These are phyloP conservation scores for Leccinellum rugosiceps DNA, from an alignment of 768 basidiomycete genomes.

Conservation along the genomic window DNA sequence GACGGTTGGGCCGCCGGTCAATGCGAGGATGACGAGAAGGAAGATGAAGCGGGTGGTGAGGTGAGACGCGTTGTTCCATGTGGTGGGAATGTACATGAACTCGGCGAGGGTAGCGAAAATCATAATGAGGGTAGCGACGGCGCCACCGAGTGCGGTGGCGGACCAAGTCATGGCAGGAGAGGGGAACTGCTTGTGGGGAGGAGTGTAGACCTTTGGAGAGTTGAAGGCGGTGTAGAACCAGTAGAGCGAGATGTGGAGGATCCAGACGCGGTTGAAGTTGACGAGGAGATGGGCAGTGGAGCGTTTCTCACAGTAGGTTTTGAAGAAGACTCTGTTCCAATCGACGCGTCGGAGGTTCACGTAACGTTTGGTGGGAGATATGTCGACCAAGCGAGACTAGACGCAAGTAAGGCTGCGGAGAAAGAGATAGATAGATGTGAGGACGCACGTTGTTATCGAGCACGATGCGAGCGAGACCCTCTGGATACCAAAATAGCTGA, in stretches of 20 bases:
- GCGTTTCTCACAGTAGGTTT: slow-evolving; percentile 97
- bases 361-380: slow-evolving; percentile 89
- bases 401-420: slow-evolving; percentile 7
- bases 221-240: slow-evolving; percentile 99
- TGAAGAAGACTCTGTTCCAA: slow-evolving; percentile 96
- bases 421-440: background rate
- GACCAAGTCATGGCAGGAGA: slow-evolving; percentile 93
- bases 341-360: slow-evolving; percentile 89
- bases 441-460: slow-evolving; percentile 75
- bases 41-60: slow-evolving; percentile 91
- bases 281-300: slow-evolving; percentile 90
- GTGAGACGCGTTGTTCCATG: slow-evolving; percentile 98
- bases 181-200: slow-evolving; percentile 58
- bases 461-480: slow-evolving; percentile 91
- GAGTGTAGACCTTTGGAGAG: slow-evolving; percentile 88
- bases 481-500: slow-evolving; percentile 99
- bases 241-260: slow-evolving; percentile 88
- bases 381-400: slow-evolving; percentile 88
- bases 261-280: slow-evolving; percentile 99
- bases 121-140: slow-evolving; percentile 92
- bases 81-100: slow-evolving; percentile 96
- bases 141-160: slow-evolving; percentile 92
- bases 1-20: slow-evolving; percentile 91
- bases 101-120: slow-evolving; percentile 90
- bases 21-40: slow-evolving; percentile 85